These are phyloP conservation scores for Hyaloscypha hepaticicola DNA, from an alignment of 495 filamentous ascomycete species.

Conservation along the genomic window DNA sequence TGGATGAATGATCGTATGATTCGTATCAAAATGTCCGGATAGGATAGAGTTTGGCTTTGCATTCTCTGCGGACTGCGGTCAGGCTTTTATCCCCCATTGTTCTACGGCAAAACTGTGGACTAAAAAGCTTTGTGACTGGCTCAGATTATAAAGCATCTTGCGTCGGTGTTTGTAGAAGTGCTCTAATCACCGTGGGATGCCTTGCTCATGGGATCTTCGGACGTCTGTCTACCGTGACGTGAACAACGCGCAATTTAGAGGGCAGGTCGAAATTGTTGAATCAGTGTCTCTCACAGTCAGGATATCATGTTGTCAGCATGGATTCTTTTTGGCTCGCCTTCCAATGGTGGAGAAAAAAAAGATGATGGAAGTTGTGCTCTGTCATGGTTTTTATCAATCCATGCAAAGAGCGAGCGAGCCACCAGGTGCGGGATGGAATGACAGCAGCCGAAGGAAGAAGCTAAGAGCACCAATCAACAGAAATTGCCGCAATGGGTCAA, in stretches of 20 bases:
- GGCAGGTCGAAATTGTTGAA: not conserved
- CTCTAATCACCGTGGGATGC: not conserved
- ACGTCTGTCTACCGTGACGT: not conserved
- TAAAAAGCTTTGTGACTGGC: constrained; percentile 1
- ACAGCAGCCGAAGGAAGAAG: not conserved
- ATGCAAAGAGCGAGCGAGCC: not conserved
- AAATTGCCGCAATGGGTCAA: not conserved
- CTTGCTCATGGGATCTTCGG: constrained; percentile 15
- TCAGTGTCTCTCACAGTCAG: constrained; percentile 10
- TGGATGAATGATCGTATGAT: not conserved
- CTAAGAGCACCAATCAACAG: constrained; percentile 4
- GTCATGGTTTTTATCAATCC: constrained; percentile 15
- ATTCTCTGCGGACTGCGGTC: not conserved
- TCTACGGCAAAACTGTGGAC: constrained; percentile 24
- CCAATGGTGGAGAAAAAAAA: not conserved
- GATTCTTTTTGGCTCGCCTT: constrained; percentile 1
- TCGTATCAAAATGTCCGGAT: not conserved
- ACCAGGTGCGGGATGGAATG: not conserved
- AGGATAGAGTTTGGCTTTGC: not conserved
- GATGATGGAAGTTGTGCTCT: not conserved
- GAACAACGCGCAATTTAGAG: not conserved
- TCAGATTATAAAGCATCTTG: constrained; percentile 25
- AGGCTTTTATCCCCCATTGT: constrained; percentile 19
- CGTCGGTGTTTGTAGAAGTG: constrained; percentile 7
- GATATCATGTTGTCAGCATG: not conserved